Conservation (phyloP, 1,139 yeast species). For the Debaryomycetaceae sp. region DNA sequence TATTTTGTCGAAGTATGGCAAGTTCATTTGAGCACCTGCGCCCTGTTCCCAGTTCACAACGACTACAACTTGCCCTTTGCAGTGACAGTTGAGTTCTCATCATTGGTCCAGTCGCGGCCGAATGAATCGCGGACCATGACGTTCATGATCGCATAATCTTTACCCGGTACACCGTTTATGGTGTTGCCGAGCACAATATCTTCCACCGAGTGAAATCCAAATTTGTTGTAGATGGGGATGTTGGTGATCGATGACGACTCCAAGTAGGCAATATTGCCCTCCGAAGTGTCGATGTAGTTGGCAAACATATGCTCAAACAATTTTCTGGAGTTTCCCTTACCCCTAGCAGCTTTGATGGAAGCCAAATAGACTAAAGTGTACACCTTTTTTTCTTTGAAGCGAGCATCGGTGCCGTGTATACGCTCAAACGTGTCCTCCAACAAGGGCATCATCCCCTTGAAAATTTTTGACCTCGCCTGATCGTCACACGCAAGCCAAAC, state of each 20-base stretch:
- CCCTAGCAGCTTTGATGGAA: constrained; percentile 53
- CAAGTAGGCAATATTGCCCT: constrained; percentile 44
- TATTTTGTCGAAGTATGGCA: constrained; percentile 5
- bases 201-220: constrained; percentile 50
- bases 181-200: constrained; percentile 48
- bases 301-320: constrained; percentile 54
- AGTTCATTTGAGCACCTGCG: constrained; percentile 11
- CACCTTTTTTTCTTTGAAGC: constrained; percentile 36
- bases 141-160: constrained; percentile 52
- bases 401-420: constrained; percentile 27
- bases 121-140: constrained; percentile 50
- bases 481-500: constrained; percentile 49
- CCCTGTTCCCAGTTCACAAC: constrained; percentile 11
- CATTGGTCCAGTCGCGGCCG: constrained; percentile 37
- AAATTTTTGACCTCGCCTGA: constrained; percentile 51
- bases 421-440: constrained; percentile 48
- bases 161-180: constrained; percentile 32
- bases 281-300: constrained; percentile 44
- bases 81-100: constrained; percentile 12
- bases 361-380: constrained; percentile 64
- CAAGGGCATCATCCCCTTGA: constrained; percentile 53
- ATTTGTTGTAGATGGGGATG: constrained; percentile 54
- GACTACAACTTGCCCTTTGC: constrained; percentile 11
- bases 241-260: constrained; percentile 51
- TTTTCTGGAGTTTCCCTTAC: constrained; percentile 62